A percentile compares a stretch with the other conserved stretches of the same genome.
Conservation (phyloP, 306 rosid genomes). For the Castanea mollissima region DNA sequence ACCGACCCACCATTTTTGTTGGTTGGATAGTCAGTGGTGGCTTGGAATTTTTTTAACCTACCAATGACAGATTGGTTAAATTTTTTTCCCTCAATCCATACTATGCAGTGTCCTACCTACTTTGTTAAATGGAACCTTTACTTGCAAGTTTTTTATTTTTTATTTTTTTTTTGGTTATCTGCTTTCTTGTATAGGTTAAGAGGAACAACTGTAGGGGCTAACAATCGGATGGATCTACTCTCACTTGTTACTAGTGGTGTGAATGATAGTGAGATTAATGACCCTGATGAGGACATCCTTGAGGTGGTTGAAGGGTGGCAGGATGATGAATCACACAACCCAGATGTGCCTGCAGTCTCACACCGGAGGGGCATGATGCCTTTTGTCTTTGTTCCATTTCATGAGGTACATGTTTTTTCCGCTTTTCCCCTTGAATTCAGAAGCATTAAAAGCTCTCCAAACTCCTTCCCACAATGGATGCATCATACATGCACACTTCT, state of each 20-base stretch:
- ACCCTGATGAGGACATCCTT: constrained; percentile 76
- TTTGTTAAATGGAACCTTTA: not conserved
- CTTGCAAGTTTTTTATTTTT: not conserved
- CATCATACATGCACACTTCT: not conserved
- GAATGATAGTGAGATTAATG: constrained; percentile 49
- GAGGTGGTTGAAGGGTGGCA: constrained; percentile 87
- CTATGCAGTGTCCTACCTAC: too few relatives aligned
- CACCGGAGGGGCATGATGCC: constrained; percentile 85
- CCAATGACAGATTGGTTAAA: too few relatives aligned
- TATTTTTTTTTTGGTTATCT: constrained; percentile 10
- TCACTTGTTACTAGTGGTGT: constrained; percentile 94
- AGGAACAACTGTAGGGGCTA: constrained; percentile 79
- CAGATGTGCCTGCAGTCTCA: constrained; percentile 90
- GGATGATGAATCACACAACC: constrained; percentile 96
- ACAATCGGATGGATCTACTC: constrained; percentile 88
- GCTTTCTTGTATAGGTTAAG: constrained; percentile 53
- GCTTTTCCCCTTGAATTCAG: not conserved
- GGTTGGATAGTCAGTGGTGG: too few relatives aligned
- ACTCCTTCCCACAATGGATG: not conserved
- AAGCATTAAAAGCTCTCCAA: not conserved
- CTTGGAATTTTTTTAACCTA: too few relatives aligned
- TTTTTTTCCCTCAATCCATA: too few relatives aligned
- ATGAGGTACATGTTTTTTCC: constrained; percentile 49
- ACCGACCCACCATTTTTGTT: too few relatives aligned
- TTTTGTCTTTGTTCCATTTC: constrained; percentile 84